Evolutionary conservation across 257 asterid species (phyloP).

Genomic region (Fraxinus americana): DNA sequence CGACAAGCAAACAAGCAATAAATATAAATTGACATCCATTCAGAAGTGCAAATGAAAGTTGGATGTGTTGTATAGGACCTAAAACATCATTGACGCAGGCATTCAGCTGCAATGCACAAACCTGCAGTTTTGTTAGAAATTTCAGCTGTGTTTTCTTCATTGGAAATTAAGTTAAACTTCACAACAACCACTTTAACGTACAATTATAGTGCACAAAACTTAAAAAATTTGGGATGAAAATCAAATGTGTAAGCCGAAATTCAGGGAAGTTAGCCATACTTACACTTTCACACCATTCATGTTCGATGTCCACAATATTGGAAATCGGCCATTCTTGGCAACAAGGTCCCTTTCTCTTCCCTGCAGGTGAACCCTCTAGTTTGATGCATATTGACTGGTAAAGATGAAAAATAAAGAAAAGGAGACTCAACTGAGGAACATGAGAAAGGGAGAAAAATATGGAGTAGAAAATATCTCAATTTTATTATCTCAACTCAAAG

Average conservation of each 20-base stretch:
- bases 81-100: slow-evolving; percentile 5
- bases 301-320: slow-evolving; percentile 48
- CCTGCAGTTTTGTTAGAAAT: slow-evolving; percentile 40
- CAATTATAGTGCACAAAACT: slow-evolving; percentile 21
- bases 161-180: slow-evolving; percentile 37
- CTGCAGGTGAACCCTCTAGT: slow-evolving; percentile 45
- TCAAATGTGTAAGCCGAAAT: slow-evolving; percentile 13
- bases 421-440: too few species aligned
- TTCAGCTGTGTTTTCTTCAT: slow-evolving; percentile 37
- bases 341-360: slow-evolving; percentile 30
- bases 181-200: slow-evolving; percentile 59
- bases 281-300: slow-evolving; percentile 57
- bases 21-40: slow-evolving; percentile 5
- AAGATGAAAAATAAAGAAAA: too few species aligned
- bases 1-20: not conserved
- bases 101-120: slow-evolving; percentile 19
- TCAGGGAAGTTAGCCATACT: slow-evolving; percentile 35
- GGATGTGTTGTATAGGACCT: slow-evolving; percentile 7
- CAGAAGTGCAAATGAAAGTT: not conserved
- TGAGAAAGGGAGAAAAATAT: too few species aligned
- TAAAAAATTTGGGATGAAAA: not conserved
- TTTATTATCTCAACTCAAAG: too few species aligned
- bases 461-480: too few species aligned
- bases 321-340: slow-evolving; percentile 50
- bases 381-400: too few species aligned